Conservation (phyloP, 1,284 basidiomycete genomes). For the Gymnopus androsaceus region DNA sequence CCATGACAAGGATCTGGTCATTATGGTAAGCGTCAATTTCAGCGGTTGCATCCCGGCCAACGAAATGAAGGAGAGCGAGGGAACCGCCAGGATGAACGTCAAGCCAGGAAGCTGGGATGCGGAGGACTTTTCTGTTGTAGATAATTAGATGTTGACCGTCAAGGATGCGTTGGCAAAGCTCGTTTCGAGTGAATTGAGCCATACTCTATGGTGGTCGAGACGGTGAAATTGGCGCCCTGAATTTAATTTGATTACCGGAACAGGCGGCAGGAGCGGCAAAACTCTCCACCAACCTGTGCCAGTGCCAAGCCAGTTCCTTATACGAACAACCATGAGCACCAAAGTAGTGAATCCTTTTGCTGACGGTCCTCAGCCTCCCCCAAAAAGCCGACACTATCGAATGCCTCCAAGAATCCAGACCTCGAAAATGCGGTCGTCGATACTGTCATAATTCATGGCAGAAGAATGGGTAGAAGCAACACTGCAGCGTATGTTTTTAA, state of each 20-base stretch:
- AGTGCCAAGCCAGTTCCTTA: constrained; percentile 1
- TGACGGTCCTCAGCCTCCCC: constrained; percentile 28
- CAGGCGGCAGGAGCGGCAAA: no score
- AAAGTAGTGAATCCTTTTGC: constrained; percentile 5
- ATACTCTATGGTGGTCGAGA: no score
- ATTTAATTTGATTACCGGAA: no score
- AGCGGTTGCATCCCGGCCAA: constrained; percentile 93
- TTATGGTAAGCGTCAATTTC: constrained; percentile 94
- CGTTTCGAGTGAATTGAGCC: constrained; percentile 48
- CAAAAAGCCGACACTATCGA: constrained; percentile 23
- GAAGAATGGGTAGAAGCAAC: constrained; percentile 19
- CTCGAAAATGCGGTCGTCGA: constrained; percentile 67
- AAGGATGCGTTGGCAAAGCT: constrained; percentile 71
- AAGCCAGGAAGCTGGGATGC: constrained; percentile 85
- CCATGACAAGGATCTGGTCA: constrained; percentile 61
- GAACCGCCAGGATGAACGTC: constrained; percentile 86
- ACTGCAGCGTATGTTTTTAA: constrained; percentile 15
- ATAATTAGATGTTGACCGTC: constrained; percentile 82
- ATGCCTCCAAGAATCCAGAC: constrained; percentile 38
- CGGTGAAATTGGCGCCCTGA: no score
- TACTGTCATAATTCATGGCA: constrained; percentile 56
- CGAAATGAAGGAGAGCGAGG: constrained; percentile 91
- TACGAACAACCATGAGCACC: constrained; percentile 4
- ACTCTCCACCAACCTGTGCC: constrained; percentile 35
- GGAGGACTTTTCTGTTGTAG: constrained; percentile 76